These are phyloP conservation scores for Citrus unshiu DNA, from an alignment of 345 rosid genomes.

Conservation along the genomic window DNA sequence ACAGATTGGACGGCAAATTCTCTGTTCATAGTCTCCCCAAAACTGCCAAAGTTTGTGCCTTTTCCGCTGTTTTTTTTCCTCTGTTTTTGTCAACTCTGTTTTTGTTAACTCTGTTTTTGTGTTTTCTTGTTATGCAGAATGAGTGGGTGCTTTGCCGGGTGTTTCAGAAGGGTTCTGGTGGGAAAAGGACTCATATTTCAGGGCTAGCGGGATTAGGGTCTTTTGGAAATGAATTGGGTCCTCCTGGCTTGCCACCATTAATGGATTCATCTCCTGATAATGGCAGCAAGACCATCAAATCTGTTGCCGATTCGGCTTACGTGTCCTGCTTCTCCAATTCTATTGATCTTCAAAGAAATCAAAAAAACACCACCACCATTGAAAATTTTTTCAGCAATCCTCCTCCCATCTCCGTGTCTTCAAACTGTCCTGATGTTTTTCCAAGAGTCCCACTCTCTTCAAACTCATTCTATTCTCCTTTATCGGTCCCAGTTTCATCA, in stretches of 20 bases:
- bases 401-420: slow-evolving; percentile 22
- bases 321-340: slow-evolving; percentile 86
- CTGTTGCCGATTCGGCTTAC: slow-evolving; percentile 36
- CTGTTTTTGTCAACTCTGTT: not conserved
- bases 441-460: slow-evolving; percentile 30
- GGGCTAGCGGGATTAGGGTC: slow-evolving; percentile 34
- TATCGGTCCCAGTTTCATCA: slow-evolving; percentile 20
- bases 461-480: slow-evolving; percentile 35
- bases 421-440: slow-evolving; percentile 13
- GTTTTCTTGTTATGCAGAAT: slow-evolving; percentile 37
- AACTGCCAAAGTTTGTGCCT: slow-evolving; percentile 57
- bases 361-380: slow-evolving; percentile 11
- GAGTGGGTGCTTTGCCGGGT: slow-evolving; percentile 96
- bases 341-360: slow-evolving; percentile 22
- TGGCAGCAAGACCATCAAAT: slow-evolving; percentile 26
- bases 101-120: not conserved
- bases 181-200: slow-evolving; percentile 68
- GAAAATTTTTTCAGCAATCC: slow-evolving; percentile 29
- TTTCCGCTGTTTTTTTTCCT: not conserved
- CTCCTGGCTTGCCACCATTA: slow-evolving; percentile 58
- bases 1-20: slow-evolving; percentile 69
- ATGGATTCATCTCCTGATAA: slow-evolving; percentile 47
- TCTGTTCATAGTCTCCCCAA: slow-evolving; percentile 69
- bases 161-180: slow-evolving; percentile 69
- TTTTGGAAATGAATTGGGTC: slow-evolving; percentile 37